Evolutionary conservation across 2,329 filamentous ascomycete species (phyloP).

Genomic region (Nannizziopsis arthrosporioides): DNA sequence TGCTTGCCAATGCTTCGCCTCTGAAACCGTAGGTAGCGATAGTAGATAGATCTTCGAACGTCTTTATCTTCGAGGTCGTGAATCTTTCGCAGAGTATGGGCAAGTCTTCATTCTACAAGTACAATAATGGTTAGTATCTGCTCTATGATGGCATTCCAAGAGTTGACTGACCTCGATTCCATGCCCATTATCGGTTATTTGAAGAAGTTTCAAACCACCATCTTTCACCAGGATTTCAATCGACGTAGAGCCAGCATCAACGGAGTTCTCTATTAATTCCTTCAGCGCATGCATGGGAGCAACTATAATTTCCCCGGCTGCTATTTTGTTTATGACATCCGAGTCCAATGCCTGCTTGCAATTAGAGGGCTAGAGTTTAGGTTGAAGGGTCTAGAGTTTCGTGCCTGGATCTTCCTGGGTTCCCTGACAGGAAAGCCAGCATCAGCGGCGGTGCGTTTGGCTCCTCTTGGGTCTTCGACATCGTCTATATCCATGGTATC

Average conservation of each 20-base stretch:
- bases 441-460: conserved; percentile 42
- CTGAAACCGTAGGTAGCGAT: conserved; percentile 97
- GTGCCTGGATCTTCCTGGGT: conserved; percentile 41
- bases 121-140: conserved; percentile 13
- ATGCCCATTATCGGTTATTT: conserved; percentile 94
- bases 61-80: conserved; percentile 89
- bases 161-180: conserved; percentile 66
- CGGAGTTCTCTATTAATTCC: conserved; percentile 90
- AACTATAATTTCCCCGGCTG: conserved; percentile 95
- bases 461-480: conserved; percentile 26
- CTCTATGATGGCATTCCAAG: background rate
- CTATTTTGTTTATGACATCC: conserved; percentile 96
- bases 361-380: background rate
- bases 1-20: conserved; percentile 89
- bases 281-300: conserved; percentile 93
- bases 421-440: conserved; percentile 26
- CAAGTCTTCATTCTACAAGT: conserved; percentile 67
- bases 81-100: conserved; percentile 89
- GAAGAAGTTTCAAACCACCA: conserved; percentile 83
- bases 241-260: conserved; percentile 89
- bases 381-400: conserved; percentile 20
- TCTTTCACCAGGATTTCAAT: conserved; percentile 90
- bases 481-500: conserved; percentile 37
- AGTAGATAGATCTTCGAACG: conserved; percentile 79
- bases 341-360: conserved; percentile 61